Percentiles rank a stretch among this genome's conserved stretches.
phyloP scores from a whole-genome alignment of 2,329 filamentous ascomycete genomes.

The Bimuria novae-zelandiae region DNA sequence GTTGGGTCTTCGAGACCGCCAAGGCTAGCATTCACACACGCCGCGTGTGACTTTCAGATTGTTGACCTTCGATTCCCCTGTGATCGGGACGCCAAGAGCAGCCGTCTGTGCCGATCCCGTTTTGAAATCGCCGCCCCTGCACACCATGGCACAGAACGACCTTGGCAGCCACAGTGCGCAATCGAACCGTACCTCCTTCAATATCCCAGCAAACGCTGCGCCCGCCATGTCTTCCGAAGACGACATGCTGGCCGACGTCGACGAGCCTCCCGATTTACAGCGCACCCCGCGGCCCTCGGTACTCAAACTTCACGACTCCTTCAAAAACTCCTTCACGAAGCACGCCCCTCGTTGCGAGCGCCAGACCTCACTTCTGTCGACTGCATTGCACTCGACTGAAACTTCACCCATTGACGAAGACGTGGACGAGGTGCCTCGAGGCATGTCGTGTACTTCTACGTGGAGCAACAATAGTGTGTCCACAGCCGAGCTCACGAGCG shows the following conservation, averaged over 20 bases:
- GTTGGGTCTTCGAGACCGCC: neutral
- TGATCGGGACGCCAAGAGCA: slow-evolving; percentile 3
- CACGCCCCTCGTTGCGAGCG: slow-evolving; percentile 56
- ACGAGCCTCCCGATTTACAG: slow-evolving; percentile 83
- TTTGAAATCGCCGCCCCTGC: neutral
- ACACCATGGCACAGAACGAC: slow-evolving; percentile 41
- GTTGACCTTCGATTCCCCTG: neutral
- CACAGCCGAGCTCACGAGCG: slow-evolving; percentile 91
- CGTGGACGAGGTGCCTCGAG: slow-evolving; percentile 44
- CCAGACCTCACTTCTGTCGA: slow-evolving; percentile 83
- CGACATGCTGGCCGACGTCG: slow-evolving; percentile 74
- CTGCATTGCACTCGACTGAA: slow-evolving; percentile 66
- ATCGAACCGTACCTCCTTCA: slow-evolving; percentile 35
- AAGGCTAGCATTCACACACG: neutral
- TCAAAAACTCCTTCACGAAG: slow-evolving; percentile 52
- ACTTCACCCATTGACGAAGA: slow-evolving; percentile 50
- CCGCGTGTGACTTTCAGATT: neutral
- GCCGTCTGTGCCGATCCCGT: neutral
- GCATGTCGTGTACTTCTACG: slow-evolving; percentile 64
- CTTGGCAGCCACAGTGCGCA: slow-evolving; percentile 30
- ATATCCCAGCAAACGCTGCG: slow-evolving; percentile 30
- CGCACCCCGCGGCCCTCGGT: slow-evolving; percentile 52
- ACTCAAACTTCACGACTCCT: slow-evolving; percentile 45
- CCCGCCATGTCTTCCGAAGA: slow-evolving; percentile 52
- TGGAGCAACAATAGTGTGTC: slow-evolving; percentile 83